Conservation (phyloP, 768 basidiomycete species). For the Tylopilus subfusipes region DNA sequence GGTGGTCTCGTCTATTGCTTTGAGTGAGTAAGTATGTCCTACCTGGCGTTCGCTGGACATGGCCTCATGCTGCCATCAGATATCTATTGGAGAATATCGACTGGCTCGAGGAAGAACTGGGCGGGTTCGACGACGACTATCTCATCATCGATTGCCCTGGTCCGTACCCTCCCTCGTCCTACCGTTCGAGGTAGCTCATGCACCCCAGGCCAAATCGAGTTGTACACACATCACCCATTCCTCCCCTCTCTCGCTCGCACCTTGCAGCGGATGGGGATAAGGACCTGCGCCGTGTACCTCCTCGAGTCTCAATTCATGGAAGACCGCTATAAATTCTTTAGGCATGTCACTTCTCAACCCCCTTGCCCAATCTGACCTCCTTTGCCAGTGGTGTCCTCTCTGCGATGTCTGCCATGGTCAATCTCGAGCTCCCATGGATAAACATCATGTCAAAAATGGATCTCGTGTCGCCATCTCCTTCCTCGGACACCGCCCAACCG, state of each 20-base stretch:
- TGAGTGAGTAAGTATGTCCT: constrained; percentile 77
- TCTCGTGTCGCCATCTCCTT: constrained; percentile 55
- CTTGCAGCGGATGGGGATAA: constrained; percentile 70
- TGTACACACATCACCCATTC: constrained; percentile 98
- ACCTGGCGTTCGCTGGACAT: background rate
- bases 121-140: constrained; percentile 95
- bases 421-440: constrained; percentile 94
- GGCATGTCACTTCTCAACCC: constrained; percentile 40
- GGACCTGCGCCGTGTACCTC: constrained; percentile 87
- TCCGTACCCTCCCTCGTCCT: constrained; percentile 29
- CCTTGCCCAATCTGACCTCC: constrained; percentile 4
- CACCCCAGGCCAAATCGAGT: constrained; percentile 85
- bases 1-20: constrained; percentile 98
- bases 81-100: constrained; percentile 97
- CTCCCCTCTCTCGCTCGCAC: constrained; percentile 85
- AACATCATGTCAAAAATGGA: constrained; percentile 99
- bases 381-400: constrained; percentile 79
- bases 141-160: constrained; percentile 90
- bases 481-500: constrained; percentile 43
- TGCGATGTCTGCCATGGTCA: constrained; percentile 99
- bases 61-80: constrained; percentile 40
- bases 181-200: constrained; percentile 3
- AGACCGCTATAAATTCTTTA: constrained; percentile 97
- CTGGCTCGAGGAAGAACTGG: constrained; percentile 96
- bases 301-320: constrained; percentile 99